Conservation (phyloP, 139 green algal genomes). For the Edaphochlamys debaryana region DNA sequence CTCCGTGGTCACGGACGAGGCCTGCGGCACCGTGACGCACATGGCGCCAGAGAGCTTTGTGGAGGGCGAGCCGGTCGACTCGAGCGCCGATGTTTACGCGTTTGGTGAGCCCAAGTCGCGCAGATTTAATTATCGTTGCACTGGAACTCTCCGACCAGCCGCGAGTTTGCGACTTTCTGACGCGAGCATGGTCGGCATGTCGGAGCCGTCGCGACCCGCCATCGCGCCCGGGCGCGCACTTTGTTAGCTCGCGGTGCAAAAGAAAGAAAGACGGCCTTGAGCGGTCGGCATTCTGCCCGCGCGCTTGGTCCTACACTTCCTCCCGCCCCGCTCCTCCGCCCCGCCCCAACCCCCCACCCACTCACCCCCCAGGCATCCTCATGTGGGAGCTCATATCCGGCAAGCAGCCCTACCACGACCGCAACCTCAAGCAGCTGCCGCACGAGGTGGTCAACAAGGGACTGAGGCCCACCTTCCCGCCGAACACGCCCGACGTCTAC, state of each 20-base stretch:
- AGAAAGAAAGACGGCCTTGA: no score
- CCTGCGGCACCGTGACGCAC: constrained; percentile 41
- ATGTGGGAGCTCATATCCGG: constrained; percentile 41
- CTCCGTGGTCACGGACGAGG: constrained; percentile 39
- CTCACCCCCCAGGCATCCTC: constrained; percentile 10
- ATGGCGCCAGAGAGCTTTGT: constrained; percentile 36
- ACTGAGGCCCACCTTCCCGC: constrained; percentile 32
- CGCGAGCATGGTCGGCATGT: no score
- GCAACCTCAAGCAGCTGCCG: constrained; percentile 43
- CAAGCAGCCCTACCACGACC: constrained; percentile 43
- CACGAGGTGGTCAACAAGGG: constrained; percentile 45
- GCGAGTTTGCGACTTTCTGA: no score
- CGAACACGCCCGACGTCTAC: constrained; percentile 33
- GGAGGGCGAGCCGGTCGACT: constrained; percentile 38
- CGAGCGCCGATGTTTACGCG: constrained; percentile 27
- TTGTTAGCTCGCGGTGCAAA: no score
- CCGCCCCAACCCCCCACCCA: not conserved
- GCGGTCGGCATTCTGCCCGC: no score
- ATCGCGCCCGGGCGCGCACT: no score
- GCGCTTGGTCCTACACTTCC: no score
- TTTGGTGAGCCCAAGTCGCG: constrained; percentile 1
- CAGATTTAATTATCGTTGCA: no score
- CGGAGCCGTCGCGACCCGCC: no score
- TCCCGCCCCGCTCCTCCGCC: no score
- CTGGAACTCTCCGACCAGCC: no score